Evolutionary conservation across 352 stramenopile species (phyloP), one percentile per base, ranked within the genome.

Genomic region (Globisporangium viniferum): DNA sequence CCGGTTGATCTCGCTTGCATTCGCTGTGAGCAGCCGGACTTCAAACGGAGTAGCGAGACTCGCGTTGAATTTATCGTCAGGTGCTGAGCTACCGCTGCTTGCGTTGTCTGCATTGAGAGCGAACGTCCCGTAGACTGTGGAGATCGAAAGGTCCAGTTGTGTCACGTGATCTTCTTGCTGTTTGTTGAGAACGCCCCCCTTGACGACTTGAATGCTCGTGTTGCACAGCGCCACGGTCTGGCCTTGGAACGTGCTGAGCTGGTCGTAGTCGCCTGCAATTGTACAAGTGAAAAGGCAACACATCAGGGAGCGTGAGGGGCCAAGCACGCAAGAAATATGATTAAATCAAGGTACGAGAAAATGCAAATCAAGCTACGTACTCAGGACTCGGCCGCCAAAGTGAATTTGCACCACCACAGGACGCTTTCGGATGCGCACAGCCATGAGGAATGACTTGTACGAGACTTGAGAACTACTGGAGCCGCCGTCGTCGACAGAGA

Each of bases 91-190:
- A 15, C 7, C 20, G 18, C 7, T 44, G 4, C 12, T 24, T 24
- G 24, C 29, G n/a, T 58, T 60, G 7, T 41, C 22, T 10, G 6
- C 44, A 12, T 24, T 10, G 15, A 72, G 18, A 15, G 53, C 7
- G 35, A 68, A 48, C 15, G 53, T 59, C 9, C 66, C 66, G 22
- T 67, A 56, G n/a, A 64, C 10, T 9, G 66, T 54, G 4, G 59
- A 62, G 18, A 72, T 39, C 9, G 66, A 64, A 20, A 72, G 66
- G 8, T 63, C 53, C 7, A 72, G 35, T 3, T 18, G 53, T 3
- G 29, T 6, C 2, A 46, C 39, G 29, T 29, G 18, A 5, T 66
- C 51, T 24, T 58, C 29, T 39, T 49, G 33, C 12, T 14, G 5
- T 10, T 35, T 49, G 31, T 12, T 20, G 24, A 22, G 20, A 36